phyloP scores from a whole-genome alignment of 2,329 filamentous ascomycete genomes.

The Anisogramma anomala region DNA sequence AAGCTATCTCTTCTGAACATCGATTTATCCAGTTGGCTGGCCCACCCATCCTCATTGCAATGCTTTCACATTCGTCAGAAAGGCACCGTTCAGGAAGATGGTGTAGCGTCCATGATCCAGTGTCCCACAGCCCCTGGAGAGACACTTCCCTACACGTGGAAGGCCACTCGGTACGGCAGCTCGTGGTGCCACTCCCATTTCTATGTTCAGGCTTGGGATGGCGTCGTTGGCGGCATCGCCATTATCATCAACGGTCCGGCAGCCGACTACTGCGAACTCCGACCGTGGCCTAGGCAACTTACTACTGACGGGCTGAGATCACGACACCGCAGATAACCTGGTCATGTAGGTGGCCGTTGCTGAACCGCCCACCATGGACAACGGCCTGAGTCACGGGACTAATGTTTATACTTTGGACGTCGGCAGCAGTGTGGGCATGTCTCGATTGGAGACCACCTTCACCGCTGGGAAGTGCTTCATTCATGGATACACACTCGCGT shows the following conservation, averaged over 20 bases:
- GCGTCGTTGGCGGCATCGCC: constrained; percentile 33
- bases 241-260: constrained; percentile 35
- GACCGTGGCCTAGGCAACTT: constrained; percentile 37
- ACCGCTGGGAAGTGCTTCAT: no score
- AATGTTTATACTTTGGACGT: constrained; percentile 39
- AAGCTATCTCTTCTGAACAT: no score
- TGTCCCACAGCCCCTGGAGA: constrained; percentile 39
- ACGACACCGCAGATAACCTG: constrained; percentile 1
- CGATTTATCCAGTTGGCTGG: no score
- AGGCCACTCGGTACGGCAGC: constrained; percentile 25
- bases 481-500: no score
- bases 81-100: constrained; percentile 31
- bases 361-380: constrained; percentile 40
- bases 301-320: background rate
- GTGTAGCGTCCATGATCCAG: constrained; percentile 28
- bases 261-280: constrained; percentile 30
- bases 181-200: constrained; percentile 28
- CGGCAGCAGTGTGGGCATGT: constrained; percentile 7
- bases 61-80: no score
- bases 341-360: constrained; percentile 28
- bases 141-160: constrained; percentile 25
- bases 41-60: no score
- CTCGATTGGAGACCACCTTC: constrained; percentile 21
- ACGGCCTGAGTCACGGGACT: constrained; percentile 10
- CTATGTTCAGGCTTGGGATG: constrained; percentile 27